A percentile compares a stretch with the other conserved stretches of the same genome.
Conservation (phyloP, 805 yeast species). For the Saitoella complicata region DNA sequence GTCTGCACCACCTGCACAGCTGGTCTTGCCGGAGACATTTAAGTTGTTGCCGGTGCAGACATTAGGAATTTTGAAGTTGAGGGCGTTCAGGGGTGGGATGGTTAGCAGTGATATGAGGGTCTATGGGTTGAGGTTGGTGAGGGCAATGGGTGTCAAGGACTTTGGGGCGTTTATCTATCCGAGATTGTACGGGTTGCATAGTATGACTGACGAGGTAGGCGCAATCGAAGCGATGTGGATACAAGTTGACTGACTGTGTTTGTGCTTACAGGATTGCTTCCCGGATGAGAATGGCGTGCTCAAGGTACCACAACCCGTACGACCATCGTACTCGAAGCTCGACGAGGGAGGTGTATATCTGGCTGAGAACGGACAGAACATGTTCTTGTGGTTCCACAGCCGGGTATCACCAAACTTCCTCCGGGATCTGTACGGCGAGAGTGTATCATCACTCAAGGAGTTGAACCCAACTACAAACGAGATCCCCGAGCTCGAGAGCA, state of each 20-base stretch:
- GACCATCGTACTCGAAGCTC: slow-evolving; percentile 27
- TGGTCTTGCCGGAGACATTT: slow-evolving; percentile 70
- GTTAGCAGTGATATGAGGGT: slow-evolving; percentile 50
- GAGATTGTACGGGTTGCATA: slow-evolving; percentile 56
- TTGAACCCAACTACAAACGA: slow-evolving; percentile 36
- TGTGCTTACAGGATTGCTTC: slow-evolving; percentile 25
- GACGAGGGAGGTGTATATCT: slow-evolving; percentile 64
- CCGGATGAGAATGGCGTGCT: slow-evolving; percentile 23
- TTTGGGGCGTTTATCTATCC: slow-evolving; percentile 64
- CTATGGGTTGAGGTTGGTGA: slow-evolving; percentile 34
- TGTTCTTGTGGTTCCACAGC: slow-evolving; percentile 49
- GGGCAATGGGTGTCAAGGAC: slow-evolving; percentile 37
- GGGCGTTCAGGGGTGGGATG: slow-evolving; percentile 38
- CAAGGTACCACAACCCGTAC: slow-evolving; percentile 34
- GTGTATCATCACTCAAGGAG: slow-evolving; percentile 24
- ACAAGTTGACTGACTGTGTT: too few relatives aligned
- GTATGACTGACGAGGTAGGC: slow-evolving; percentile 33
- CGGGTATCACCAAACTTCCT: slow-evolving; percentile 50
- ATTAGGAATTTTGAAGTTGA: slow-evolving; percentile 53
- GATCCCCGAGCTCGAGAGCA: slow-evolving; percentile 56
- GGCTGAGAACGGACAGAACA: slow-evolving; percentile 49
- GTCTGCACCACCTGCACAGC: slow-evolving; percentile 35
- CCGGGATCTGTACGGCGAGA: slow-evolving; percentile 59
- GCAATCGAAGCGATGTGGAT: too few relatives aligned
- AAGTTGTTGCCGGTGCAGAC: slow-evolving; percentile 52